Conservation (phyloP, 805 yeast species). For the Myxozyma melibiosi region DNA sequence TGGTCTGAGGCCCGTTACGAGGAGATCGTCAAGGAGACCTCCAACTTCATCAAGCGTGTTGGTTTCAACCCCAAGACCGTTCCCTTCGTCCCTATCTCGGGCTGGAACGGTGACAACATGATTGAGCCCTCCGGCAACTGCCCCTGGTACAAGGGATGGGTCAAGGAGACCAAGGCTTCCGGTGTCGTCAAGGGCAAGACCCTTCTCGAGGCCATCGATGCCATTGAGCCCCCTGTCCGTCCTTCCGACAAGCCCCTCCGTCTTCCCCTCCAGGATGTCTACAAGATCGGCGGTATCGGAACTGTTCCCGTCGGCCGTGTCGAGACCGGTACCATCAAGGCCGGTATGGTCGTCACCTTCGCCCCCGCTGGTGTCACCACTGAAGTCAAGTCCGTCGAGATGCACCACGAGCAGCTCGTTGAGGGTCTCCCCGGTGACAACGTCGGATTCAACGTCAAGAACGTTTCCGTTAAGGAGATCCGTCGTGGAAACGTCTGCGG, state of each 20-base stretch:
- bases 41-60: constrained; percentile 80
- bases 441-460: constrained; percentile 88
- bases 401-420: constrained; percentile 80
- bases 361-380: constrained; percentile 92
- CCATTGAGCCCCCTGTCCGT: constrained; percentile 77
- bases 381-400: constrained; percentile 85
- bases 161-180: constrained; percentile 67
- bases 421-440: constrained; percentile 91
- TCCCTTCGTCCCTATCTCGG: constrained; percentile 88
- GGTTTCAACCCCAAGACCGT: constrained; percentile 82
- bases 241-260: constrained; percentile 87
- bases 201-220: constrained; percentile 80
- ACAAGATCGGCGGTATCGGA: constrained; percentile 91
- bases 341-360: constrained; percentile 86
- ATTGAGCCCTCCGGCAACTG: constrained; percentile 79
- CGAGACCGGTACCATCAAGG: constrained; percentile 88
- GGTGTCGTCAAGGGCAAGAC: constrained; percentile 77
- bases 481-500: constrained; percentile 93
- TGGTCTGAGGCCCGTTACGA: constrained; percentile 82
- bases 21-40: constrained; percentile 74
- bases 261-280: constrained; percentile 87
- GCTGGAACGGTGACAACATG: constrained; percentile 94
- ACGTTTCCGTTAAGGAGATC: constrained; percentile 84
- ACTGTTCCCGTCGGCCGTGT: constrained; percentile 94
- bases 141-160: constrained; percentile 89